Evolutionary conservation across 2,329 filamentous ascomycete species (phyloP).

Genomic region (Fusarium tuaranense): DNA sequence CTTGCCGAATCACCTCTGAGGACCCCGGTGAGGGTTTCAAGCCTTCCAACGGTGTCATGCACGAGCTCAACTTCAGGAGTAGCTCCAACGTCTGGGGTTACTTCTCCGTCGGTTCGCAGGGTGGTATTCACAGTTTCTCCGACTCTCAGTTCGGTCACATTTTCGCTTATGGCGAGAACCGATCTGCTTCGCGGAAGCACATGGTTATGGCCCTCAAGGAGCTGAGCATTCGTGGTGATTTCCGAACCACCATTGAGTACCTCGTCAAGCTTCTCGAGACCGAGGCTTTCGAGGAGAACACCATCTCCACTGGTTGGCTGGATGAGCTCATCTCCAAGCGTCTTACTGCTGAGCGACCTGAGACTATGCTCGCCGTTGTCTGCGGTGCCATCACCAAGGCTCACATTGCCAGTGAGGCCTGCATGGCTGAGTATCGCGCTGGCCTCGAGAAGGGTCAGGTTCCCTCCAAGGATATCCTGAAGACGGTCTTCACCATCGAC

Average conservation of each 20-base stretch:
- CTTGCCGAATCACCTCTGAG: slow-evolving; percentile 98
- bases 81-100: slow-evolving; percentile 99
- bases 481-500: slow-evolving; percentile 96
- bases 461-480: slow-evolving; percentile 94
- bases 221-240: slow-evolving; percentile 98
- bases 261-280: slow-evolving; percentile 99
- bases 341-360: slow-evolving; percentile 93
- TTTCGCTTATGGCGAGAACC: slow-evolving; percentile 98
- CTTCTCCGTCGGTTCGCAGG: slow-evolving; percentile 96
- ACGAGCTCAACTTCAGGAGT: slow-evolving; percentile 98
- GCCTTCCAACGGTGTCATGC: slow-evolving; percentile 98
- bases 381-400: slow-evolving; percentile 96
- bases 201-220: slow-evolving; percentile 99
- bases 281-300: slow-evolving; percentile 98
- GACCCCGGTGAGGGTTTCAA: slow-evolving; percentile 99
- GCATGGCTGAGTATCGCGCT: slow-evolving; percentile 86
- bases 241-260: slow-evolving; percentile 98
- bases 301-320: slow-evolving; percentile 98
- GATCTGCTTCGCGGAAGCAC: slow-evolving; percentile 95
- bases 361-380: slow-evolving; percentile 92
- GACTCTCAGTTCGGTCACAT: slow-evolving; percentile 99
- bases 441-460: slow-evolving; percentile 98
- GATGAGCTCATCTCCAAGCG: slow-evolving; percentile 99
- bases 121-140: slow-evolving; percentile 98
- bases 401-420: slow-evolving; percentile 91